Conservation (phyloP, 148 eudicot species). For the Cornus controversa region DNA sequence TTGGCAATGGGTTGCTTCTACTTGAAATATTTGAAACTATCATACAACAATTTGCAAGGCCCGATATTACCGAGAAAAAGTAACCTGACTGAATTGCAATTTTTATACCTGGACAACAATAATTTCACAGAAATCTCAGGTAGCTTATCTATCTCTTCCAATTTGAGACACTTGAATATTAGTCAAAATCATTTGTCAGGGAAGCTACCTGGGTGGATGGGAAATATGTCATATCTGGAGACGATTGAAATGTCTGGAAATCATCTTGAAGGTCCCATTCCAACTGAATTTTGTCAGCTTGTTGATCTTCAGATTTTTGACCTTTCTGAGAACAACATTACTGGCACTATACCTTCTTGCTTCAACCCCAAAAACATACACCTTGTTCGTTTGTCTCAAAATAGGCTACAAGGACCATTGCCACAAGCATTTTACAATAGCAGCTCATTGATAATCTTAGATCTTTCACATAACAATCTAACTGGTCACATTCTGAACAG, state of each 20-base stretch:
- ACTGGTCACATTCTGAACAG: too few relatives aligned
- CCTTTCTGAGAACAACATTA: not conserved
- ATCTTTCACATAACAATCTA: too few relatives aligned
- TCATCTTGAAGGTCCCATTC: conserved; percentile 4
- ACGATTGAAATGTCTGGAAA: not conserved
- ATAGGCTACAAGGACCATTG: too few relatives aligned
- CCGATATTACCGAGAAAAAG: not conserved
- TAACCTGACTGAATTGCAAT: not conserved
- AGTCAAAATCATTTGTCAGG: conserved; percentile 13
- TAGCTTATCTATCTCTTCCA: not conserved
- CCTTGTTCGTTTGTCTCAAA: too few relatives aligned
- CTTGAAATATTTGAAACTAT: not conserved
- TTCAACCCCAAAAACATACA: not conserved
- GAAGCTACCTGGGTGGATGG: not conserved
- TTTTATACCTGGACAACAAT: conserved; percentile 1
- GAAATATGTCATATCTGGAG: not conserved
- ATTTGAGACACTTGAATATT: not conserved
- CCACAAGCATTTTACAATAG: too few relatives aligned
- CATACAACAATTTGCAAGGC: conserved; percentile 14
- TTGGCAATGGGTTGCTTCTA: not conserved
- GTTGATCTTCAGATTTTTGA: not conserved
- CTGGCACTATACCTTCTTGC: not conserved
- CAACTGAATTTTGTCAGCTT: not conserved
- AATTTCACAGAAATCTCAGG: not conserved
- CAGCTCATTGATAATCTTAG: too few relatives aligned